Percentiles rank a stretch among this genome's conserved stretches.
Evolutionary conservation across 129 eudicot genomes (phyloP).

Genomic region (Daucus carota): DH1_v3.0 NC_030383.2:60416501-60417000

Average conservation of each 20-base stretch:
- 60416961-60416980: slow-evolving; percentile 65
- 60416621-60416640: neutral
- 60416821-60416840: slow-evolving; percentile 75
- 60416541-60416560: slow-evolving; percentile 80
- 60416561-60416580: slow-evolving; percentile 93
- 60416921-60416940: slow-evolving; percentile 1
- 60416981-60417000: slow-evolving; percentile 53
- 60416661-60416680: neutral
- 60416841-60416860: slow-evolving; percentile 77
- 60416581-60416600: slow-evolving; percentile 63
- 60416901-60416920: neutral
- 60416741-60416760: neutral
- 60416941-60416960: slow-evolving; percentile 77
- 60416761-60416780: slow-evolving; percentile 23
- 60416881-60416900: neutral
- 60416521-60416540: slow-evolving; percentile 38
- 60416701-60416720: neutral
- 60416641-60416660: neutral
- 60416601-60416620: neutral
- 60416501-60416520: slow-evolving; percentile 6
- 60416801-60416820: slow-evolving; percentile 92
- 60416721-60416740: neutral
- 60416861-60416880: slow-evolving; percentile 30
- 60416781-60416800: slow-evolving; percentile 76
- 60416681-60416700: neutral